Percentiles rank a stretch among this genome's conserved stretches.
Conservation (phyloP, 257 asterid genomes). For the Nicotiana tabacum region DNA sequence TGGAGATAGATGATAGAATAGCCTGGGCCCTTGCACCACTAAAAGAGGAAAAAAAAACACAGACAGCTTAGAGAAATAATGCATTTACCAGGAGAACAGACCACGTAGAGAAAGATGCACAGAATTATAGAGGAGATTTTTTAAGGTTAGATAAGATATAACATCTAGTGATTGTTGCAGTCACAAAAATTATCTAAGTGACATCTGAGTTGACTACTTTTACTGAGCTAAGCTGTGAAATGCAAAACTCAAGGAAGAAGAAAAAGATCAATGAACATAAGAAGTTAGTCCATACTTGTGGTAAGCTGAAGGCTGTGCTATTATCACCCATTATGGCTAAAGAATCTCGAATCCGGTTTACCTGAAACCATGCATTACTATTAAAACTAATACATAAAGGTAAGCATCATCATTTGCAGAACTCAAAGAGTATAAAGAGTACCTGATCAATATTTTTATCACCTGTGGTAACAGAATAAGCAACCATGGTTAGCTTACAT, state of each 20-base stretch:
- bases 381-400: background rate
- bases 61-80: background rate
- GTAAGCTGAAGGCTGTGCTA: slow-evolving; percentile 98
- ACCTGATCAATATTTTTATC: slow-evolving; percentile 91
- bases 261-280: background rate
- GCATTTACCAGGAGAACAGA: slow-evolving; percentile 5
- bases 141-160: background rate
- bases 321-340: slow-evolving; percentile 95
- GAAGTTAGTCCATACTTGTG: slow-evolving; percentile 53
- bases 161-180: background rate
- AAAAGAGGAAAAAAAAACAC: background rate
- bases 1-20: background rate
- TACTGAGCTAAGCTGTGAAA: background rate
- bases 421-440: slow-evolving; percentile 1
- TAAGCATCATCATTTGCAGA: slow-evolving; percentile 7
- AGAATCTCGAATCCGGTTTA: slow-evolving; percentile 95
- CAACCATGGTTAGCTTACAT: slow-evolving; percentile 19
- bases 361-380: slow-evolving; percentile 37
- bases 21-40: background rate
- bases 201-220: background rate
- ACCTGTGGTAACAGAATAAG: slow-evolving; percentile 45
- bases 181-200: background rate
- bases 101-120: background rate
- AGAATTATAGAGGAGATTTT: background rate
- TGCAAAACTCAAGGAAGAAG: background rate